phyloP scores from a whole-genome alignment of 768 basidiomycete species.

The Lactifluus rugatus region DNA sequence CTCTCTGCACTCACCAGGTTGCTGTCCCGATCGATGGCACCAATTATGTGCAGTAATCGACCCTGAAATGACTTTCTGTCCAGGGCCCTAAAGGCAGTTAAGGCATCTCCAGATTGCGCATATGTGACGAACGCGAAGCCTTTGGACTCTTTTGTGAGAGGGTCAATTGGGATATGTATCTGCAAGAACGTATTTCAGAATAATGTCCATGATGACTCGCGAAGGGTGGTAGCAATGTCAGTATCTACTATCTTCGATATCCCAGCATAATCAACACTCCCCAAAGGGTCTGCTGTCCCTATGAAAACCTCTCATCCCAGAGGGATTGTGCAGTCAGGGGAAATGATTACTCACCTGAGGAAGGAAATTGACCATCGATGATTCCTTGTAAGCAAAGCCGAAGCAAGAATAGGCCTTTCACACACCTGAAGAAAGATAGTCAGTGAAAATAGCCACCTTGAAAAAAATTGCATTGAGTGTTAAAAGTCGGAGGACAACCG shows the following conservation, averaged over 20 bases:
- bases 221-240: constrained; percentile 2
- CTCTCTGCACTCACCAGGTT: constrained; percentile 36
- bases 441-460: constrained; percentile 3
- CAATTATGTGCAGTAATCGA: constrained; percentile 80
- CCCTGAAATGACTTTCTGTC: constrained; percentile 88
- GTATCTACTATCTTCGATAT: constrained; percentile 18
- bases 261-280: constrained; percentile 41
- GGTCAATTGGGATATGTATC: constrained; percentile 50
- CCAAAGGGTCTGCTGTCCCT: constrained; percentile 59
- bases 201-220: neutral
- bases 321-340: neutral
- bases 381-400: neutral
- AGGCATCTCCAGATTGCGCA: constrained; percentile 34
- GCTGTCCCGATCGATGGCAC: constrained; percentile 61
- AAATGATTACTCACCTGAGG: constrained; percentile 31
- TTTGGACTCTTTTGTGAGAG: constrained; percentile 38
- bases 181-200: constrained; percentile 21
- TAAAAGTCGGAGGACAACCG: constrained; percentile 29
- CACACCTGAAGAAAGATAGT: constrained; percentile 9
- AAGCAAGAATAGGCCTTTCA: constrained; percentile 1
- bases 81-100: constrained; percentile 65
- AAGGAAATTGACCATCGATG: neutral
- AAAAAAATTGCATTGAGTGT: neutral
- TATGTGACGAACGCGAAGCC: constrained; percentile 58
- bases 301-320: constrained; percentile 38